Evolutionary conservation across 371 early-diverging fungal species (phyloP), one percentile per base, ranked within the genome.

Genomic region (Apophysomyces trapeziformis): DNA sequence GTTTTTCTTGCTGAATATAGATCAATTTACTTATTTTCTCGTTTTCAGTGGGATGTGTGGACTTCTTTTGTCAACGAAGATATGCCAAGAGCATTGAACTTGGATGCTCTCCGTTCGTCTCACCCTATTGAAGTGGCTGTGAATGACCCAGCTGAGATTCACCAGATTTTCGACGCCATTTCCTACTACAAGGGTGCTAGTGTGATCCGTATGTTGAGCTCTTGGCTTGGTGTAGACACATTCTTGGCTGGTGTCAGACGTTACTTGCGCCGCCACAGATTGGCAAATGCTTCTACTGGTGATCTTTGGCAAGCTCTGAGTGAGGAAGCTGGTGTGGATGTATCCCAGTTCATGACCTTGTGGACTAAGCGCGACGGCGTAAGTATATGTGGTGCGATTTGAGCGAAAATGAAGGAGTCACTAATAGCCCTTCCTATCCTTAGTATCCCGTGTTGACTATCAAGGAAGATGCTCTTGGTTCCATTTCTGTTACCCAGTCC

Each of bases 121-220:
- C 96, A 96, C 69, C 93, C 95, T 26, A 93, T 97, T 67, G 93
- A 93, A 64, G 94, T 95, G 0, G 78, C 84, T n/a, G 94, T 95
- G 50, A 87, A 88, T 7, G 85, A 90, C 63, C 88, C 94, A 13
- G 82, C 83, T 26, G 91, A 92, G 71, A 90, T 92, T 61, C 82
- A 85, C 63, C 90, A 92, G 67, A 93, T 93, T 21, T 94, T 93
- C 68, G 93, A 92, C 68, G 87, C 85, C 35, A 87, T 87, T 60
- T 85, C 90, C 38, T 96, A 96, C 81, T 87, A 87, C 69, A 97
- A 96, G 75, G 95, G 96, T n/a, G 95, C 94, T 4, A 90, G 91
- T 60, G 90, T 96, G 41, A 95, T 97, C 61, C 89, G 94, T 61
- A 95, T 96, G 96, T 70, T 96, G 73, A 87, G 85, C 63, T 79